Percentiles rank a stretch among this genome's conserved stretches.
Evolutionary conservation across 192 early-diverging fungal species (phyloP).

Genomic region (Chytriomyces sp.): DNA sequence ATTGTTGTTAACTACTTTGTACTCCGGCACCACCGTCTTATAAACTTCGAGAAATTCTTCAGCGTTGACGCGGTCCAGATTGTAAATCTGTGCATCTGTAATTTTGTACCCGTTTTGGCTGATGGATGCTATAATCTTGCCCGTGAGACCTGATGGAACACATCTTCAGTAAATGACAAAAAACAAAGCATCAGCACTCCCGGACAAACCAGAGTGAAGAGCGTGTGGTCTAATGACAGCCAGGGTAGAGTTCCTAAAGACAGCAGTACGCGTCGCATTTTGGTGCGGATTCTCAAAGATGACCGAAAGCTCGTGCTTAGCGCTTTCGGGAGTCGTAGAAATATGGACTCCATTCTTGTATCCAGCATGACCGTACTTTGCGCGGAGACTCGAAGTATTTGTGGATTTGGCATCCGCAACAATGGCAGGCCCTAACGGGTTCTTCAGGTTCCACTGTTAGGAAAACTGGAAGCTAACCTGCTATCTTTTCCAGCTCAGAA

Average conservation of each 20-base stretch:
- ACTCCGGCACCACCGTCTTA: conserved; percentile 62
- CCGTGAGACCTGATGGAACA: conserved; percentile 35
- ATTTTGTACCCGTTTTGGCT: conserved; percentile 44
- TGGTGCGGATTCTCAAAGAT: conserved; percentile 22
- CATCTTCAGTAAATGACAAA: background rate
- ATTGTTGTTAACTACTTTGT: conserved; percentile 38
- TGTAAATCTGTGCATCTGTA: conserved; percentile 50
- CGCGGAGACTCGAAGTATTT: conserved; percentile 2
- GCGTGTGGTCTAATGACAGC: conserved; percentile 60
- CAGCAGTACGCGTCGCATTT: conserved; percentile 36
- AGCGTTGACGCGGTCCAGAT: conserved; percentile 53
- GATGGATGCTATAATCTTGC: conserved; percentile 46
- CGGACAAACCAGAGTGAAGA: conserved; percentile 41
- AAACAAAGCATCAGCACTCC: background rate
- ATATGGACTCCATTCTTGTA: conserved; percentile 20
- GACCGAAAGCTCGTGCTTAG: conserved; percentile 17
- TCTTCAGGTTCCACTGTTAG: background rate
- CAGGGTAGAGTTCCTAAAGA: conserved; percentile 51
- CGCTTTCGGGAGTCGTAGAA: background rate
- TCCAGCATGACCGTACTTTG: conserved; percentile 16
- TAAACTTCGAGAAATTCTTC: conserved; percentile 67
- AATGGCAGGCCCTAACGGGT: conserved; percentile 7
- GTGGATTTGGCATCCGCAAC: conserved; percentile 20
- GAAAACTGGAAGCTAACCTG: background rate
- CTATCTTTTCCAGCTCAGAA: background rate